Percentiles rank a stretch among this genome's conserved stretches.
Evolutionary conservation across 2,329 filamentous ascomycete genomes (phyloP).

Genomic region (Bipolaris gigantea): DNA sequence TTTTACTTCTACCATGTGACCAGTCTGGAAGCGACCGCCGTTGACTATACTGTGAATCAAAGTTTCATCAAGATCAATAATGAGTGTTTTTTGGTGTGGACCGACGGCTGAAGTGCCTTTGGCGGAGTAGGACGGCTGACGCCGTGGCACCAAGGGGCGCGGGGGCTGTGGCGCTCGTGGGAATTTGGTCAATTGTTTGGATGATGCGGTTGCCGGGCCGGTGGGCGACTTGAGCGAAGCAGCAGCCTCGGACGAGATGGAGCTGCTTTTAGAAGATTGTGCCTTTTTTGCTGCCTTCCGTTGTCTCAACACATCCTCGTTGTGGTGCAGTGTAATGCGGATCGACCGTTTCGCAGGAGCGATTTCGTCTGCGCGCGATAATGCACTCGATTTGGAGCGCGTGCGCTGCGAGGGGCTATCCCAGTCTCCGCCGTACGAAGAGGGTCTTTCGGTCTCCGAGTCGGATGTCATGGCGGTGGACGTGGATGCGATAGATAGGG

Average conservation of each 20-base stretch:
- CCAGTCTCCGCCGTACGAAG: slow-evolving; percentile 30
- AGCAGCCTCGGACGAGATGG: slow-evolving; percentile 52
- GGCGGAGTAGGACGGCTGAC: slow-evolving; percentile 80
- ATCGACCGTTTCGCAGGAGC: slow-evolving; percentile 76
- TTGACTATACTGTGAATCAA: slow-evolving; percentile 98
- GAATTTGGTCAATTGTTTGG: slow-evolving; percentile 76
- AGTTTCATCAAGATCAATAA: slow-evolving; percentile 95
- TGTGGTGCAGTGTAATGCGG: slow-evolving; percentile 85
- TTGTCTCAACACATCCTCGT: slow-evolving; percentile 73
- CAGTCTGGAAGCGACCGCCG: slow-evolving; percentile 90
- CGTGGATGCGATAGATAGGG: slow-evolving; percentile 51
- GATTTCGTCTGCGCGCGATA: slow-evolving; percentile 62
- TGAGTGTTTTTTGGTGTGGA: slow-evolving; percentile 78
- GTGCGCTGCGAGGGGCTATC: slow-evolving; percentile 56
- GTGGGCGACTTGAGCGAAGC: slow-evolving; percentile 89
- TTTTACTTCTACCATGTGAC: slow-evolving; percentile 98
- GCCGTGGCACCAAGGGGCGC: slow-evolving; percentile 82
- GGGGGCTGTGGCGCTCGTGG: slow-evolving; percentile 88
- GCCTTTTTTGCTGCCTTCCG: slow-evolving; percentile 71
- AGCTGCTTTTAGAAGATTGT: slow-evolving; percentile 40
- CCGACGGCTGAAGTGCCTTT: slow-evolving; percentile 40
- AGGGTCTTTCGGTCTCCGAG: slow-evolving; percentile 62
- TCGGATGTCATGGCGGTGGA: slow-evolving; percentile 69
- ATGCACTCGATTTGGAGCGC: slow-evolving; percentile 62
- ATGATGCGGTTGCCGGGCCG: slow-evolving; percentile 64